Conservation (phyloP, 352 stramenopile species). For the Pythium aristosporum region DNA sequence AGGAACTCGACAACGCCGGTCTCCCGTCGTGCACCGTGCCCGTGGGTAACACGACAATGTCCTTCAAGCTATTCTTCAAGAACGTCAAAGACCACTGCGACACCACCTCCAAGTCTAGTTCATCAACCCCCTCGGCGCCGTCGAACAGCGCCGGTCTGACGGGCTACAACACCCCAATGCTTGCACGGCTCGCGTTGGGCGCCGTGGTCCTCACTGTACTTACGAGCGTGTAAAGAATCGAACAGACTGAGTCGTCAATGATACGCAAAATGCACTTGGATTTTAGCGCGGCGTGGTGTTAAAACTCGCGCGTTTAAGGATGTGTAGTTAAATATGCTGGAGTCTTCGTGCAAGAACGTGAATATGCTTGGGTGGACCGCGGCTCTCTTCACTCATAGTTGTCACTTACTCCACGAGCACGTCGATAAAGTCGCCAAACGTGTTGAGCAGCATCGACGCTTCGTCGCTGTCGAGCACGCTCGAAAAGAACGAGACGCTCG, state of each 20-base stretch:
- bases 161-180: neutral
- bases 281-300: too few species aligned
- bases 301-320: too few species aligned
- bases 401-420: slow-evolving; percentile 48
- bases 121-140: neutral
- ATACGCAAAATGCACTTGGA: too few species aligned
- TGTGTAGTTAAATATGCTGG: neutral
- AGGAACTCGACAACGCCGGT: slow-evolving; percentile 37
- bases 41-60: slow-evolving; percentile 26
- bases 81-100: slow-evolving; percentile 31
- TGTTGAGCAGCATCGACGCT: slow-evolving; percentile 61
- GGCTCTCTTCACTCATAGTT: too few species aligned
- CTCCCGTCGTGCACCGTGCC: slow-evolving; percentile 34
- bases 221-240: too few species aligned
- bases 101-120: neutral
- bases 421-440: slow-evolving; percentile 70
- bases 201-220: neutral
- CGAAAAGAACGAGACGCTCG: slow-evolving; percentile 50
- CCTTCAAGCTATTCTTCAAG: slow-evolving; percentile 40
- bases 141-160: neutral
- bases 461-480: slow-evolving; percentile 62
- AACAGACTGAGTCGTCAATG: too few species aligned
- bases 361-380: neutral
- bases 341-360: neutral
- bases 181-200: neutral